Evolutionary conservation across 1,139 yeast genomes (phyloP), one percentile per base, ranked within the genome.

Genomic region (Pneumocystis murina): DNA sequence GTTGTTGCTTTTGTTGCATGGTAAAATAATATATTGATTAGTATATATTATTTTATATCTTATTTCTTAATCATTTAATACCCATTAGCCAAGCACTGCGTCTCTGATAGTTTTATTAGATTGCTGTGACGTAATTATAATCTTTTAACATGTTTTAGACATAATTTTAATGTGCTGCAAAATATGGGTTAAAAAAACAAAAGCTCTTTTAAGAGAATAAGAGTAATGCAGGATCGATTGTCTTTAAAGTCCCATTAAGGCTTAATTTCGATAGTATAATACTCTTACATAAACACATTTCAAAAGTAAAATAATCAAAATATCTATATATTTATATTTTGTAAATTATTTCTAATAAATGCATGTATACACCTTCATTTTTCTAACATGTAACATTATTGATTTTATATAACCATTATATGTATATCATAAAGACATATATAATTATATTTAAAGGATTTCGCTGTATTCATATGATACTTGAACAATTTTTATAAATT

Each of bases 61-160:
- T 48, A 24, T 24, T n/a, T 24, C 17, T 12, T 48, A 8, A 12
- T 24, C 17, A 48, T 24, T 48, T n/a, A 24, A 48, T 48, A 24
- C 55, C 55, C 55, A 48, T 48, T 48, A 48, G 55, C 55, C 55
- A 48, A 48, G n/a, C 55, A 48, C n/a, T 16, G 24, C 55, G 55
- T 24, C 35, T 33, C 33, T 24, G 33, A 48, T 48, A 10, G 14
- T 24, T 24, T 24, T 48, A 24, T 48, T 14, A 24, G 28, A 48
- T 24, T 48, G 10, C 33, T 7, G n/a, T 48, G 33, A 6, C 55
- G 55, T 48, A 30, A 48, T 17, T 20, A 48, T 24, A 48, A 24
- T 48, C 16, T 41, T 43, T 30, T 48, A 48, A 48, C 24, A 8
- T 10, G 28, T 48, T 48, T 48, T 48, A 10, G 5, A 48, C 4